These are phyloP conservation scores for Lichtheimia ramosa DNA, from an alignment of 371 early-diverging fungal species.

Conservation along the genomic window DNA sequence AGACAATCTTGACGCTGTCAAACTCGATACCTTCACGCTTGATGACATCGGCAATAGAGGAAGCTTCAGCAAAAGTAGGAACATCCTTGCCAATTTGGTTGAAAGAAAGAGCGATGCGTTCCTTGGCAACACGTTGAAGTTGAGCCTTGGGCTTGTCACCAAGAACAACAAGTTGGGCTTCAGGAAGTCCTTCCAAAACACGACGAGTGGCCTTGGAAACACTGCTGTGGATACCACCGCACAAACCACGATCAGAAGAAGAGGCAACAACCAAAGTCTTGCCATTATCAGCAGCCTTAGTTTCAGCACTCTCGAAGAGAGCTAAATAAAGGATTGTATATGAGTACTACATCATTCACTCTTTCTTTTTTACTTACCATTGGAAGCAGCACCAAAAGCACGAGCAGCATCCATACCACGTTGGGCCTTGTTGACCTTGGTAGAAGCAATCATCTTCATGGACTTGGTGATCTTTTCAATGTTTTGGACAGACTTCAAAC, in stretches of 20 bases:
- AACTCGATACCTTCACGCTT: constrained; percentile 63
- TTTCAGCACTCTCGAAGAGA: constrained; percentile 79
- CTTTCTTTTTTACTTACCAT: constrained; percentile 20
- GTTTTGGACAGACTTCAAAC: constrained; percentile 95
- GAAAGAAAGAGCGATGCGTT: constrained; percentile 78
- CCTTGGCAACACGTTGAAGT: constrained; percentile 74
- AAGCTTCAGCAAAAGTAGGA: constrained; percentile 90
- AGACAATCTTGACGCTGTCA: constrained; percentile 80
- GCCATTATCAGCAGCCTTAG: constrained; percentile 58
- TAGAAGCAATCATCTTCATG: constrained; percentile 99
- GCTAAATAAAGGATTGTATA: constrained; percentile 42
- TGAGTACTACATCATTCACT: background rate
- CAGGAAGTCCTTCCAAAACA: constrained; percentile 56
- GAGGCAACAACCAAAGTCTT: constrained; percentile 76
- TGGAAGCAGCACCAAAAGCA: constrained; percentile 77
- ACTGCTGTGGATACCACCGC: constrained; percentile 98
- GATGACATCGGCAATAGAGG: constrained; percentile 81
- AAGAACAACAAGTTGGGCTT: constrained; percentile 67
- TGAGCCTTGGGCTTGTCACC: constrained; percentile 96
- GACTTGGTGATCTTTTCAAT: constrained; percentile 99
- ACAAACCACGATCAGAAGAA: constrained; percentile 97
- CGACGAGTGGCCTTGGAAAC: constrained; percentile 86
- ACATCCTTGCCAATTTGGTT: constrained; percentile 90
- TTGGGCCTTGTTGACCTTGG: constrained; percentile 96
- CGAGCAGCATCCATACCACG: constrained; percentile 93